These are phyloP conservation scores for Aureobasidium zeae DNA, from an alignment of 2,329 filamentous ascomycete genomes.

Conservation along the genomic window DNA sequence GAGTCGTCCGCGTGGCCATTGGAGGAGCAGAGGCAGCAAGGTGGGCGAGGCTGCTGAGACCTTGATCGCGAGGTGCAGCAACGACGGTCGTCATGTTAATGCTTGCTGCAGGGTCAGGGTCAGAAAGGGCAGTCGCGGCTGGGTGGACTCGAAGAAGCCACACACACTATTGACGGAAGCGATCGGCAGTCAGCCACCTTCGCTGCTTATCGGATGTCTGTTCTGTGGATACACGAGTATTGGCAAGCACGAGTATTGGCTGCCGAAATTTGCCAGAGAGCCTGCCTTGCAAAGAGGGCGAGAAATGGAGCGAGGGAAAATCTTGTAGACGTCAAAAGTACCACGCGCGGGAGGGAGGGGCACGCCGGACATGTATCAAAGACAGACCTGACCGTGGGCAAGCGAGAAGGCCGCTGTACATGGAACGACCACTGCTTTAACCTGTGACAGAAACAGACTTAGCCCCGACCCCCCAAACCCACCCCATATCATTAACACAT, in stretches of 20 bases:
- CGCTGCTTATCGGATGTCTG: conserved; percentile 6
- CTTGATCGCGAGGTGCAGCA: conserved; percentile 32
- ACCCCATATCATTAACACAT: conserved; percentile 12
- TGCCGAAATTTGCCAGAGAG: not conserved
- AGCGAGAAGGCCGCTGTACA: conserved; percentile 12
- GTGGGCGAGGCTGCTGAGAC: conserved; percentile 17
- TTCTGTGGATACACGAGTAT: not conserved
- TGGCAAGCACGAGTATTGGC: conserved; percentile 11
- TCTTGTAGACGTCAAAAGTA: conserved; percentile 7
- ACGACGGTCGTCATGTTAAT: conserved; percentile 38
- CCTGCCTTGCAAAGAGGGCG: not conserved
- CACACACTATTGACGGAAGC: conserved; percentile 17
- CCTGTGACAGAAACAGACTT: conserved; percentile 17
- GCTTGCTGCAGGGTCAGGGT: conserved; percentile 12
- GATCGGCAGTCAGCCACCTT: conserved; percentile 15
- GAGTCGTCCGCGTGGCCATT: conserved; percentile 29
- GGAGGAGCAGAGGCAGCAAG: conserved; percentile 26
- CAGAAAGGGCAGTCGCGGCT: conserved; percentile 3
- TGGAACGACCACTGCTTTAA: conserved; percentile 14
- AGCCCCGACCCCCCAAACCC: conserved; percentile 13
- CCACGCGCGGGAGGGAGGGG: conserved; percentile 14
- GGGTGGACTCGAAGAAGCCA: conserved; percentile 12
- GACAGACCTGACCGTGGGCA: too few species aligned
- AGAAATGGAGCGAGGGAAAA: conserved; percentile 1
- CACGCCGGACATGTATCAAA: conserved; percentile 11